A percentile compares a stretch with the other conserved stretches of the same genome.
phyloP scores from a whole-genome alignment of 2,329 filamentous ascomycete species.

The Hypoxylon sp. region DNA sequence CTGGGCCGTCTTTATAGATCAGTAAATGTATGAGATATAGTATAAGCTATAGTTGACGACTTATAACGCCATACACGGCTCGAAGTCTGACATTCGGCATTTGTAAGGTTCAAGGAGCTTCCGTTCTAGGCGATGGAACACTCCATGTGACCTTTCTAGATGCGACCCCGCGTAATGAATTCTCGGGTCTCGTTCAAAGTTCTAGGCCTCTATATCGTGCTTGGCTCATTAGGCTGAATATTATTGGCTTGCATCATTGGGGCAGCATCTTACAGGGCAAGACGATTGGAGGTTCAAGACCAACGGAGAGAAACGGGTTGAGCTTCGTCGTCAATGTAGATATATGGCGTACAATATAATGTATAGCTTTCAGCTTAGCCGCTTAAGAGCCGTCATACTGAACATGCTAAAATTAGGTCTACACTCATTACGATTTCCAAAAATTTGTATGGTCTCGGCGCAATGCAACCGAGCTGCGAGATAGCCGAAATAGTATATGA shows the following conservation, averaged over 20 bases:
- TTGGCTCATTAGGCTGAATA: constrained; percentile 38
- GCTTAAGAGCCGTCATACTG: background rate
- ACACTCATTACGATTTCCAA: background rate
- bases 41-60: background rate
- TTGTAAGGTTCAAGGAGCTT: constrained; percentile 22
- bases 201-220: constrained; percentile 10
- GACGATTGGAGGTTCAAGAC: background rate
- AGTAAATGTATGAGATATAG: background rate
- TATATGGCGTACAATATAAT: constrained; percentile 25
- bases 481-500: constrained; percentile 1
- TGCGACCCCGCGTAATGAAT: constrained; percentile 25
- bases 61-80: background rate
- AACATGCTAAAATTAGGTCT: constrained; percentile 14
- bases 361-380: constrained; percentile 12
- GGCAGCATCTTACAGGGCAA: constrained; percentile 24
- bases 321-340: constrained; percentile 1
- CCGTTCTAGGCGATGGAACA: constrained; percentile 13
- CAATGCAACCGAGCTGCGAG: background rate
- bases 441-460: background rate
- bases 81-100: constrained; percentile 24
- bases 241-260: constrained; percentile 34
- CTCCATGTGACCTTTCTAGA: constrained; percentile 24
- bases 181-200: background rate
- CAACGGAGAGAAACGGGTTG: background rate
- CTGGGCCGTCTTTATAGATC: constrained; percentile 20